Percentiles rank a stretch among this genome's conserved stretches.
phyloP scores from a whole-genome alignment of 495 filamentous ascomycete genomes.

The Lophiotrema nucula region DNA sequence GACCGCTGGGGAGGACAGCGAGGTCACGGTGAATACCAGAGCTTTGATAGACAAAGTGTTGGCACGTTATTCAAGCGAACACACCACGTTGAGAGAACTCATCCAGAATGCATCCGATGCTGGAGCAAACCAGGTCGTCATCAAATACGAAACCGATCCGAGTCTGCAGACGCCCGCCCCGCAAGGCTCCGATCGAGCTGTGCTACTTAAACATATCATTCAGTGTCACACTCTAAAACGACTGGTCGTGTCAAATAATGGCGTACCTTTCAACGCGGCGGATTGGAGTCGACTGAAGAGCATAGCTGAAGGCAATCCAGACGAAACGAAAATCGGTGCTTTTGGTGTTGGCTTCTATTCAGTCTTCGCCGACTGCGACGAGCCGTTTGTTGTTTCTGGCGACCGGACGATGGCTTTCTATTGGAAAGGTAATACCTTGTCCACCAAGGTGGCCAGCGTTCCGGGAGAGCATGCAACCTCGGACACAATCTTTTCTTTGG shows the following conservation, averaged over 20 bases:
- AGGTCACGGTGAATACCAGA: constrained; percentile 97
- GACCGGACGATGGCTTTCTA: constrained; percentile 95
- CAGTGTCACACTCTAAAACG: constrained; percentile 78
- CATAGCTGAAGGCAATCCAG: constrained; percentile 97
- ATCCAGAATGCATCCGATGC: constrained; percentile 98
- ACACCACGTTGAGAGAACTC: constrained; percentile 81
- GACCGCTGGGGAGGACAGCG: constrained; percentile 81
- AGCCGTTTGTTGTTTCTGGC: constrained; percentile 92
- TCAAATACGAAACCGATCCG: constrained; percentile 85
- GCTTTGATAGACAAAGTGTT: constrained; percentile 97
- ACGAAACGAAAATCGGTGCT: constrained; percentile 97
- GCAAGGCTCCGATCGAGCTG: constrained; percentile 60
- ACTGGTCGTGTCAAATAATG: constrained; percentile 86
- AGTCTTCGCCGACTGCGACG: constrained; percentile 96
- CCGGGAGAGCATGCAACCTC: constrained; percentile 56
- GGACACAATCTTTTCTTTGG: constrained; percentile 86
- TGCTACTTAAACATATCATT: constrained; percentile 76
- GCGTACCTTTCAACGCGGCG: constrained; percentile 74
- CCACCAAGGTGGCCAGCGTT: constrained; percentile 76
- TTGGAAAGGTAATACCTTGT: constrained; percentile 94
- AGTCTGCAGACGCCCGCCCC: constrained; percentile 75
- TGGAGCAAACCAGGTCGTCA: constrained; percentile 79
- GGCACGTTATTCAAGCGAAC: constrained; percentile 92
- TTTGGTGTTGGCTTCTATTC: constrained; percentile 99
- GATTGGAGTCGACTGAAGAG: constrained; percentile 94